phyloP scores from a whole-genome alignment of 495 filamentous ascomycete species.

The Aspergillus carlsbadensis region DNA sequence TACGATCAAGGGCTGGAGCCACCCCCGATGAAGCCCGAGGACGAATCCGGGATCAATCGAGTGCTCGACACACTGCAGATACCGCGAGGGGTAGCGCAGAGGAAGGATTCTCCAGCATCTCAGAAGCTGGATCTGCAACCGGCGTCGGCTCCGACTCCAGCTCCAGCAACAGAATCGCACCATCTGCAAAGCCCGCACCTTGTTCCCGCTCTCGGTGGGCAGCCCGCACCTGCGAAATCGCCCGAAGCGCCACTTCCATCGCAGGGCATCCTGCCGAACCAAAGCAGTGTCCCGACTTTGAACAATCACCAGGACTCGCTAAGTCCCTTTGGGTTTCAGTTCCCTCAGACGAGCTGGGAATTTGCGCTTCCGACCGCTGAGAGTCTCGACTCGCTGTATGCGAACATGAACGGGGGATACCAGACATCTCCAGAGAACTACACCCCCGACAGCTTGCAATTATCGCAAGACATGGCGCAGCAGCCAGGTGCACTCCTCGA shows the following conservation, averaged over 20 bases:
- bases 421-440: conserved; percentile 24
- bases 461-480: conserved; percentile 36
- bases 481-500: conserved; percentile 30
- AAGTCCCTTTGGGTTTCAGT: conserved; percentile 27
- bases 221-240: conserved; percentile 5
- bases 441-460: conserved; percentile 32
- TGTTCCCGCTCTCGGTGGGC: conserved; percentile 15
- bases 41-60: conserved; percentile 44
- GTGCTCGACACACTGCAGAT: conserved; percentile 48
- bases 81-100: conserved; percentile 28
- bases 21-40: conserved; percentile 44
- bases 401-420: conserved; percentile 30
- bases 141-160: background rate
- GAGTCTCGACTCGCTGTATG: conserved; percentile 41
- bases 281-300: conserved; percentile 15
- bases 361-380: conserved; percentile 46
- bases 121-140: conserved; percentile 1
- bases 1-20: conserved; percentile 42
- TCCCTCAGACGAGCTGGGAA: conserved; percentile 35
- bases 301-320: conserved; percentile 22
- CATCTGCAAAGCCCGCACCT: conserved; percentile 20
- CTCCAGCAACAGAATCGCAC: too few relatives aligned
- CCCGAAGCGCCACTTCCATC: conserved; percentile 15
- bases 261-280: conserved; percentile 17
- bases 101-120: background rate